A percentile compares a stretch with the other conserved stretches of the same genome.
phyloP scores from a whole-genome alignment of 2,329 filamentous ascomycete genomes.

The Apiospora aurea region DNA sequence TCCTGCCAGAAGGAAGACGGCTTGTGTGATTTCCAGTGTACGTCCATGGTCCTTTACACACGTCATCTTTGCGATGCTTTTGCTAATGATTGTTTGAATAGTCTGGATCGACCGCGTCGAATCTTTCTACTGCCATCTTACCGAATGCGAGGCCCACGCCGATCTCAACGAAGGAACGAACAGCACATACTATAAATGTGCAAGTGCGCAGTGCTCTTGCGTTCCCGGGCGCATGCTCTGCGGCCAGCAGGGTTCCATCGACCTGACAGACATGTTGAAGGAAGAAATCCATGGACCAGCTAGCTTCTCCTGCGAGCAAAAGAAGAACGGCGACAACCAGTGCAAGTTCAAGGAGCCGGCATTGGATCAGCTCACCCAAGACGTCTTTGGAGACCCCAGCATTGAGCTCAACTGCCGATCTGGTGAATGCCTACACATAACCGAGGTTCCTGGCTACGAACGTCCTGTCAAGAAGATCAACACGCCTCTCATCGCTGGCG shows the following conservation, averaged over 20 bases:
- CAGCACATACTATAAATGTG: slow-evolving; percentile 83
- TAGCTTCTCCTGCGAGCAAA: slow-evolving; percentile 76
- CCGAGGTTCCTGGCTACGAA: slow-evolving; percentile 90
- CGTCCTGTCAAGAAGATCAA: slow-evolving; percentile 94
- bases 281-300: slow-evolving; percentile 88
- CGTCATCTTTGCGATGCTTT: neutral
- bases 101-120: slow-evolving; percentile 95
- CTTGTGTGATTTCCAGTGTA: slow-evolving; percentile 95
- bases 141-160: slow-evolving; percentile 78
- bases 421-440: slow-evolving; percentile 92
- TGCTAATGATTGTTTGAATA: slow-evolving; percentile 43
- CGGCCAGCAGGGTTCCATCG: slow-evolving; percentile 87
- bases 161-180: slow-evolving; percentile 76
- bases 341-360: slow-evolving; percentile 90
- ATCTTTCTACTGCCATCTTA: slow-evolving; percentile 94
- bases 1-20: slow-evolving; percentile 78
- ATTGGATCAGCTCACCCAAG: slow-evolving; percentile 89
- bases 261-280: slow-evolving; percentile 87
- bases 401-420: slow-evolving; percentile 84
- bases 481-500: slow-evolving; percentile 91
- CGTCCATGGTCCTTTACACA: slow-evolving; percentile 39
- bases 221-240: slow-evolving; percentile 93
- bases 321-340: slow-evolving; percentile 66
- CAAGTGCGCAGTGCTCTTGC: slow-evolving; percentile 85
- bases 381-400: slow-evolving; percentile 89